Conservation (phyloP, 2,329 filamentous ascomycete species). For the Aspergillus sp. region DNA sequence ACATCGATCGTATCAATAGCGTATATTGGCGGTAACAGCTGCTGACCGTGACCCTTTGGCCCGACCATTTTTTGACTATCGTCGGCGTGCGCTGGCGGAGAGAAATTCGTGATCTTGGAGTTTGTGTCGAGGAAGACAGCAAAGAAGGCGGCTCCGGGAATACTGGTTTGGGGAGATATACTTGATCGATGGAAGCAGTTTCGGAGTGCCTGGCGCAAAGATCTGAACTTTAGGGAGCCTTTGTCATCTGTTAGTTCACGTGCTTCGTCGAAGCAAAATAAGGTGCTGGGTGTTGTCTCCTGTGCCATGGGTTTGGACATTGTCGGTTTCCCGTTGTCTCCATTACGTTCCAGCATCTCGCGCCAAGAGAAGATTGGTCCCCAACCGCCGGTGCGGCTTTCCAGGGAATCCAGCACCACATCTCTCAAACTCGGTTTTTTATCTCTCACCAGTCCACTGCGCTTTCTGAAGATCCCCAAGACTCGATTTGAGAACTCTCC, state of each 20-base stretch:
- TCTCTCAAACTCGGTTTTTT: not conserved
- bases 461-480: not conserved
- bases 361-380: too few species aligned
- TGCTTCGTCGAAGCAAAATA: too few species aligned
- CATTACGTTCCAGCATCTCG: too few species aligned
- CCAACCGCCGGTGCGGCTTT: not conserved
- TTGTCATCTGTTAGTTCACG: too few species aligned
- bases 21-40: constrained; percentile 3
- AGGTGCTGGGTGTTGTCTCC: too few species aligned
- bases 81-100: not conserved
- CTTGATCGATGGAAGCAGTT: not conserved
- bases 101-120: constrained; percentile 1
- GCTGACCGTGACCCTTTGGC: not conserved
- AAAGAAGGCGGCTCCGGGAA: not conserved
- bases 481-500: not conserved
- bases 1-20: constrained; percentile 1
- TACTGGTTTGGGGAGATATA: not conserved
- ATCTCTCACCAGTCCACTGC: too few species aligned
- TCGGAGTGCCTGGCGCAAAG: not conserved
- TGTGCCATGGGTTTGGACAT: too few species aligned
- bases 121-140: constrained; percentile 1
- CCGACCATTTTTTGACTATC: not conserved
- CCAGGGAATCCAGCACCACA: not conserved
- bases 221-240: not conserved
- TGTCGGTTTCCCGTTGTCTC: too few species aligned